Percentiles rank a stretch among this genome's conserved stretches.
Conservation (phyloP, 1,284 basidiomycete genomes). For the Cutaneotrichosporon dermatis region DNA sequence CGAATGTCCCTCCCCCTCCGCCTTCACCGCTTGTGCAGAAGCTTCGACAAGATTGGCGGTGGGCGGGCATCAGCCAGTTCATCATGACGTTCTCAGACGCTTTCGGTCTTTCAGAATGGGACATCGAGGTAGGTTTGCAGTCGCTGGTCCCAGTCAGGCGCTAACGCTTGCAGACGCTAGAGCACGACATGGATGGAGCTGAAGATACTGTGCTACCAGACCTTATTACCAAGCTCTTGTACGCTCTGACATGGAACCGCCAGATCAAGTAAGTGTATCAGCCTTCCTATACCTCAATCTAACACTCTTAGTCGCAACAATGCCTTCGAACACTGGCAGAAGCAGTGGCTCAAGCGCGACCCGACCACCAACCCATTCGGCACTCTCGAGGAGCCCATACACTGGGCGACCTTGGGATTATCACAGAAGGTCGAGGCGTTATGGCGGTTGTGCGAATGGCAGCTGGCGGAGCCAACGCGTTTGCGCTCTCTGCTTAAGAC, state of each 20-base stretch:
- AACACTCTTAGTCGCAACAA: conserved; percentile 35
- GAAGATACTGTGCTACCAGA: conserved; percentile 49
- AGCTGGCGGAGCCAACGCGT: conserved; percentile 53
- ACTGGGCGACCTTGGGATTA: conserved; percentile 52
- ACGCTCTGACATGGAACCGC: conserved; percentile 52
- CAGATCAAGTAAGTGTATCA: conserved; percentile 48
- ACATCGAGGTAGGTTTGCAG: conserved; percentile 41
- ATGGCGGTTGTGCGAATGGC: conserved; percentile 56
- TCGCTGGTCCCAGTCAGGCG: no score
- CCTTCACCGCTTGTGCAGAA: conserved; percentile 43
- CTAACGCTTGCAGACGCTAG: conserved; percentile 26
- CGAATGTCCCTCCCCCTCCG: conserved; percentile 31
- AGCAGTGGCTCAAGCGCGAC: conserved; percentile 45
- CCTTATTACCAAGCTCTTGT: conserved; percentile 51
- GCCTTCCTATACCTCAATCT: no score
- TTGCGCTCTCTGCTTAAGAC: conserved; percentile 53
- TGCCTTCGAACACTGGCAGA: conserved; percentile 43
- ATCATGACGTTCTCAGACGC: conserved; percentile 47
- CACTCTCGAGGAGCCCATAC: conserved; percentile 39
- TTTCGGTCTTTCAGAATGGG: conserved; percentile 45
- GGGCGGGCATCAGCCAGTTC: conserved; percentile 49
- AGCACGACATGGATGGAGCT: conserved; percentile 51
- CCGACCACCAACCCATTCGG: conserved; percentile 41
- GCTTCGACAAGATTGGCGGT: conserved; percentile 46
- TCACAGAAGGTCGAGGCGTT: conserved; percentile 51